Evolutionary conservation across 352 stramenopile genomes (phyloP).

Genomic region (Phytophthora agathidicida): DNA sequence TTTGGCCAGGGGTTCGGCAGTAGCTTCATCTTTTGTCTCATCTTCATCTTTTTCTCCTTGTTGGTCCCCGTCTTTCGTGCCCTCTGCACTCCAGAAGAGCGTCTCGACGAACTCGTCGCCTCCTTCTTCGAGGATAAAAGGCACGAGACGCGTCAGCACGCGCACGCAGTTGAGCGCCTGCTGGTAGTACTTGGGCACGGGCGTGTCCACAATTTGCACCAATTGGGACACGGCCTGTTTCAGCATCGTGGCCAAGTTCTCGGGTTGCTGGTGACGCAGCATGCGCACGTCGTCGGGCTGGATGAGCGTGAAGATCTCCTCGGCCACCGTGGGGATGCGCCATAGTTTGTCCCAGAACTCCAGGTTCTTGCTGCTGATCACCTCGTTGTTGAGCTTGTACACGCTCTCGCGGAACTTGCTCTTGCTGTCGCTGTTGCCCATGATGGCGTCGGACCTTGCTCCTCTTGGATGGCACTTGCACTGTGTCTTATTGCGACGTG

Average conservation of each 20-base stretch:
- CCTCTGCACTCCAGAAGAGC: conserved; percentile 69
- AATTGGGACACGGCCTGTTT: conserved; percentile 80
- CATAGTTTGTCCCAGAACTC: conserved; percentile 92
- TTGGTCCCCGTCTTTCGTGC: conserved; percentile 26
- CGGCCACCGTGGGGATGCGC: conserved; percentile 86
- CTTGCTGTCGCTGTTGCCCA: conserved; percentile 92
- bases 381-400: conserved; percentile 92
- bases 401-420: conserved; percentile 92
- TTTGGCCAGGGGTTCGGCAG: conserved; percentile 58
- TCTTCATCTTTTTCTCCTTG: conserved; percentile 39
- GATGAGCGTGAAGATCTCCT: conserved; percentile 92
- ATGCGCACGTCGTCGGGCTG: conserved; percentile 90
- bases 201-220: conserved; percentile 87
- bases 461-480: not conserved
- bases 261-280: conserved; percentile 82
- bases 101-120: conserved; percentile 84
- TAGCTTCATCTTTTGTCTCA: conserved; percentile 37
- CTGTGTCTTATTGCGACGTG: no score
- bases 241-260: conserved; percentile 86
- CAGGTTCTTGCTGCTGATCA: conserved; percentile 85
- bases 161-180: conserved; percentile 88
- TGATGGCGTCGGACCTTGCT: conserved; percentile 17
- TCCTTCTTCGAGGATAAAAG: conserved; percentile 85
- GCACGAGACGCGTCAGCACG: conserved; percentile 81
- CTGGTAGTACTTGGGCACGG: conserved; percentile 89